phyloP scores from a whole-genome alignment of 495 filamentous ascomycete genomes.

The Tirmania nivea region DNA sequence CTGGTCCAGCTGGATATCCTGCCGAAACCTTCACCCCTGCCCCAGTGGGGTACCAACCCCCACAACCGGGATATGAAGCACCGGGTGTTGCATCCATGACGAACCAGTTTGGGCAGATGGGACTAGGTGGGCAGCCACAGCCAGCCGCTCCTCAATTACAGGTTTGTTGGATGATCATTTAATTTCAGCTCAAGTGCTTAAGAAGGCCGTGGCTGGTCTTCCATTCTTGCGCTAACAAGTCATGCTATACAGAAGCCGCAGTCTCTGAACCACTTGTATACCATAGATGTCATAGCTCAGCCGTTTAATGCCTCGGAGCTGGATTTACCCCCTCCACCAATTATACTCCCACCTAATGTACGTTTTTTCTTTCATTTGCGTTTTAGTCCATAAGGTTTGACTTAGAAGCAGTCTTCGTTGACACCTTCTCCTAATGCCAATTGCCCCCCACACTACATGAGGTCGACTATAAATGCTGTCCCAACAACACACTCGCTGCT shows the following conservation, averaged over 20 bases:
- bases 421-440: constrained; percentile 84
- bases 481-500: constrained; percentile 77
- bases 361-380: constrained; percentile 20
- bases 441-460: constrained; percentile 82
- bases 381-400: constrained; percentile 3
- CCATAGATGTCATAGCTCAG: constrained; percentile 73
- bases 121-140: constrained; percentile 37
- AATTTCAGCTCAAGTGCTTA: too few relatives aligned
- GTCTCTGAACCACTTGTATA: constrained; percentile 68
- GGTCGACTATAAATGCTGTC: constrained; percentile 80
- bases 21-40: constrained; percentile 20
- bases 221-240: too few relatives aligned
- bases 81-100: constrained; percentile 52
- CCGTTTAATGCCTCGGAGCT: constrained; percentile 87
- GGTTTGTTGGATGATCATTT: constrained; percentile 9
- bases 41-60: constrained; percentile 34
- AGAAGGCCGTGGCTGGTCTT: too few relatives aligned
- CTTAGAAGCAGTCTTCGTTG: constrained; percentile 46
- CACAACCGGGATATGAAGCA: constrained; percentile 24
- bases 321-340: constrained; percentile 76
- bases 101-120: constrained; percentile 66
- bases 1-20: constrained; percentile 19
- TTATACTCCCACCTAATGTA: constrained; percentile 80
- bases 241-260: constrained; percentile 25
- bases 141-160: constrained; percentile 31